Percentiles rank a stretch among this genome's conserved stretches.
phyloP scores from a whole-genome alignment of 768 basidiomycete species.

The Lentinula aciculospora region DNA sequence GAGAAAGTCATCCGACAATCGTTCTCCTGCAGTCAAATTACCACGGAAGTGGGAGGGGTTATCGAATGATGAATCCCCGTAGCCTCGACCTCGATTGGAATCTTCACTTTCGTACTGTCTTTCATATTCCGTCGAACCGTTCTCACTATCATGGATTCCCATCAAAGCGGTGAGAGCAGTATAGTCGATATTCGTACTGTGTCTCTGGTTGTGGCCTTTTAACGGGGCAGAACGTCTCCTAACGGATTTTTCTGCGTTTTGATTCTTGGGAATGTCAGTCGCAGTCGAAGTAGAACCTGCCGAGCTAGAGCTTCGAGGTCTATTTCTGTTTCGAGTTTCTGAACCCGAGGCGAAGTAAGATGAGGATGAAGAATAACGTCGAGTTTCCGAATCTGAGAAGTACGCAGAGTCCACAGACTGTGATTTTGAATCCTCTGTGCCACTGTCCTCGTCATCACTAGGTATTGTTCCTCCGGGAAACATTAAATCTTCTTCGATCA shows the following conservation, averaged over 20 bases:
- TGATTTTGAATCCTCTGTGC: neutral
- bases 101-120: neutral
- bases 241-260: neutral
- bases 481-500: constrained; percentile 71
- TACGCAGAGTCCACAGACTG: neutral
- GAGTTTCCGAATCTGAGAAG: neutral
- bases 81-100: neutral
- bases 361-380: neutral
- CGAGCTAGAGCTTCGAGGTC: neutral
- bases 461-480: constrained; percentile 47
- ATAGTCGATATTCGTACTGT: neutral
- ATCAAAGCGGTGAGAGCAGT: neutral
- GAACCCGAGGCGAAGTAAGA: neutral
- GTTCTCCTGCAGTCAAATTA: neutral
- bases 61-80: neutral
- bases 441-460: constrained; percentile 24
- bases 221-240: neutral
- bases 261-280: neutral
- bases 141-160: neutral
- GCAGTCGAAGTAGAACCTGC: neutral
- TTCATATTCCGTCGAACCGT: neutral
- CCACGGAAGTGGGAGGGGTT: neutral
- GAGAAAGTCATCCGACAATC: constrained; percentile 4
- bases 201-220: neutral
- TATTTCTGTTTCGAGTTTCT: neutral